Conservation (phyloP, 2,329 filamentous ascomycete genomes). For the Aspergillus alliaceus region DNA sequence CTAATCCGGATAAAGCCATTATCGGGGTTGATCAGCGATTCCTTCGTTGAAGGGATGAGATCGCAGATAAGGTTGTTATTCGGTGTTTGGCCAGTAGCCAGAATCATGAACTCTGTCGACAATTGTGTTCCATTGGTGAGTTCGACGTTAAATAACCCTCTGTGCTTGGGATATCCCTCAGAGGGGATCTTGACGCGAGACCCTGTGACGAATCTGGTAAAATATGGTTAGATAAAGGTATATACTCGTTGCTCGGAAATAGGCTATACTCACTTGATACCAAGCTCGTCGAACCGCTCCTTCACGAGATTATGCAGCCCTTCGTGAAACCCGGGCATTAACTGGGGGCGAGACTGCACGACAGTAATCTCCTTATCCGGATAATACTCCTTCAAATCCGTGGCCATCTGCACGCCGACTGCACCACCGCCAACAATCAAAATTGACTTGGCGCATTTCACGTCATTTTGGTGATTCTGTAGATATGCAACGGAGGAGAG, state of each 20-base stretch:
- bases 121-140: conserved; percentile 31
- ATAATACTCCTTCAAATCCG: conserved; percentile 50
- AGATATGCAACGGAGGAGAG: conserved; percentile 33
- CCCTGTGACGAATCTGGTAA: conserved; percentile 27
- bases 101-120: conserved; percentile 44
- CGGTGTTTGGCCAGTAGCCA: conserved; percentile 51
- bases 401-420: conserved; percentile 53
- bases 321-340: conserved; percentile 36
- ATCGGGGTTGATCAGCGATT: conserved; percentile 32
- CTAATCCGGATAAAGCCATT: conserved; percentile 36
- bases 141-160: conserved; percentile 26
- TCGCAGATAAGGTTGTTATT: conserved; percentile 42
- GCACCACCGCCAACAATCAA: conserved; percentile 50
- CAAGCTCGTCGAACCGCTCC: conserved; percentile 34
- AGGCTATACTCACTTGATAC: conserved; percentile 20
- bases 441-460: conserved; percentile 31
- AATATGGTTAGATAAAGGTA: not conserved
- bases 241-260: not conserved
- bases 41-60: conserved; percentile 25
- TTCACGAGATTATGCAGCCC: conserved; percentile 32
- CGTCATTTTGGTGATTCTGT: conserved; percentile 31
- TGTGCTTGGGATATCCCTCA: conserved; percentile 27
- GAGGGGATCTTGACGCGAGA: conserved; percentile 29
- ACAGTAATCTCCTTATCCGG: conserved; percentile 50
- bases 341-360: conserved; percentile 46